Conservation (phyloP, 2,329 filamentous ascomycete species). For the Aspergillus texensis region DNA sequence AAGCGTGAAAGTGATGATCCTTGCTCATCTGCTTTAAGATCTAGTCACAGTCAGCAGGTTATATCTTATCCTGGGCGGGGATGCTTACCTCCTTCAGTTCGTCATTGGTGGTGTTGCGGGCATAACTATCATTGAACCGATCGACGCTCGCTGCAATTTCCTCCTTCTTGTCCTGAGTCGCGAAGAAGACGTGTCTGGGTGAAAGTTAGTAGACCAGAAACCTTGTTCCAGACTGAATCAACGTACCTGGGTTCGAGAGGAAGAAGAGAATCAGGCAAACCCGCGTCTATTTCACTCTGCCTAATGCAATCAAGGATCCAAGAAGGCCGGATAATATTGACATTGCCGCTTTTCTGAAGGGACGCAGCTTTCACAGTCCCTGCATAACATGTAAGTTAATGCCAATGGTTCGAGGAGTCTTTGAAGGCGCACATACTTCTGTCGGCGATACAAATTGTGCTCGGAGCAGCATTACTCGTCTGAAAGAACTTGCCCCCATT, state of each 20-base stretch:
- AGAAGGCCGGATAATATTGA: constrained; percentile 73
- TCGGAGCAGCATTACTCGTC: constrained; percentile 62
- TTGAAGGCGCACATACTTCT: constrained; percentile 54
- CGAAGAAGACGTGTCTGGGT: constrained; percentile 70
- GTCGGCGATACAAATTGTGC: constrained; percentile 76
- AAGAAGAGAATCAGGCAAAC: constrained; percentile 61
- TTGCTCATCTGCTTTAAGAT: constrained; percentile 48
- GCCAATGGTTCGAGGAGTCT: too few species aligned
- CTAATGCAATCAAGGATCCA: constrained; percentile 85
- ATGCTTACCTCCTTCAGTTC: constrained; percentile 58
- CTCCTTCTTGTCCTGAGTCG: constrained; percentile 58
- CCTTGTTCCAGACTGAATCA: not conserved
- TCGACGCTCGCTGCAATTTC: constrained; percentile 69
- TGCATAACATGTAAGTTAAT: constrained; percentile 26
- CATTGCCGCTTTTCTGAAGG: constrained; percentile 70
- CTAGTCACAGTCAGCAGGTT: constrained; percentile 17
- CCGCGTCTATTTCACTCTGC: constrained; percentile 56
- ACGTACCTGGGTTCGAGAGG: constrained; percentile 60
- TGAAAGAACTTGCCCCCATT: constrained; percentile 82
- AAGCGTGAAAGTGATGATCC: constrained; percentile 28
- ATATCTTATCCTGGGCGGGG: constrained; percentile 4
- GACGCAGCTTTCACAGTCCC: constrained; percentile 77
- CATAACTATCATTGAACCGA: constrained; percentile 79
- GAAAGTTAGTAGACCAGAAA: constrained; percentile 8
- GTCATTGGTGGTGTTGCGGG: constrained; percentile 65